Base-by-base conservation (phyloP, 106 monocot genomes). In the Phalaenopsis aphrodite region DNA sequence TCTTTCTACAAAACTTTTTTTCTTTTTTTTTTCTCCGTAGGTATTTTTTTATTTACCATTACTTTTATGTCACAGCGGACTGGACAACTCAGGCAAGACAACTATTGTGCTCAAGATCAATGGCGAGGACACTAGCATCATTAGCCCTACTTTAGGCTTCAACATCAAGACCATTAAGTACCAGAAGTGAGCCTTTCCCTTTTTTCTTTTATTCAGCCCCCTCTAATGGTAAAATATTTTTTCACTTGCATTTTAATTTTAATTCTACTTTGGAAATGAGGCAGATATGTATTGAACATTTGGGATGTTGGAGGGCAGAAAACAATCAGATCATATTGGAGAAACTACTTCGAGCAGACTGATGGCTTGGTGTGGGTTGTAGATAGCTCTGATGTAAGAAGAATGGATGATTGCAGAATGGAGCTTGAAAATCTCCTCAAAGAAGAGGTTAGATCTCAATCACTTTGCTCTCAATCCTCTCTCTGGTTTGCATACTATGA, bases 261-360 rank as follows among this genome's bases (percentile, higher is more conserved):
- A 43, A 45, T 7, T 65, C 5, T 48, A 47, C 18, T 12, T 66
- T 39, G 76, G 17, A 68, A 81, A 58, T 38, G 12, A 11, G 14
- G 14, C 78, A 96, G 93, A 85, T 98, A 92, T 78, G 77, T 90
- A 0, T 87, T 98, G 52, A 98, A 98, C 80, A 92, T 98, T 77
- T 98, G 94, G 97, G 97, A 98, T 83, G 90, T 98, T 19, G 97
- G 97, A 16, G 97, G 97, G 21, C 97, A 98, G 85, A 98, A 98
- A 83, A 98, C 94, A 3, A 98, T 98, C 67, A 82, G 97, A 56
- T 89, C 97, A 12, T 98, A 98, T 72, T 98, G 97, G 97, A 86
- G 97, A 81, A 98, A 98, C 79, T 98, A 98, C 84, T 98, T 98
- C 71, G 94, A 98, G 85, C 97, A 98, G 85, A 98, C 94, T 15